Base-by-base conservation (phyloP, 331 rosid species). In the Quercus lobata region DNA sequence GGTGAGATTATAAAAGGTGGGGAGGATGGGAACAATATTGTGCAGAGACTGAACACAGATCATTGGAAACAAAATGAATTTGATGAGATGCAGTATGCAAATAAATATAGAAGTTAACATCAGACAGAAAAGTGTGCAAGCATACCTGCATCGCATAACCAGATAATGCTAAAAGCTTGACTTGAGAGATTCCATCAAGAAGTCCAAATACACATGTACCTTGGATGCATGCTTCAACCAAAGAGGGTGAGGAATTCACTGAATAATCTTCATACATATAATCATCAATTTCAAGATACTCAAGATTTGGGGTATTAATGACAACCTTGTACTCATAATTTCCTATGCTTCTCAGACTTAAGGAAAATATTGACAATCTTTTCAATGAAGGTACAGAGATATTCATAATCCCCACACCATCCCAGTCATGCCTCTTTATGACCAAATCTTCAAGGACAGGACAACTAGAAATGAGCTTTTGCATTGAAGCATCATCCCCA, bases 361-460 rank as follows among this genome's bases (percentile, higher is more conserved):
- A 12, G 17, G 63, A 46, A 16, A 0, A 16, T 46, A 76, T 10
- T 17, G 18, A 41, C 2, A 76, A 17, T 10, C 17, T 63, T 30
- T 63, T 76, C 79, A 76, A 21, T 29, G 27, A 5, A 65, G 73
- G 80, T 21, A 37, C 65, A 63, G 15, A 76, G 9, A 76, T 49
- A 4, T 29, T 22, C 21, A 63, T 5, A 11, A 62, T 6, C 4
- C 4, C 30, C 7, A 5, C 21, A 18, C 0, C 29, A 18, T 30
- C 30, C 27, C 2, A 4, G 29, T 27, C 8, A 27, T 1, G 1
- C 10, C 61, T 46, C 4, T 76, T 49, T 9, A 29, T 3, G 7
- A 6, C 54, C 73, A 63, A 52, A 6, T 49, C n/a, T 21, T 76
- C 73, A 19, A 62, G 80, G 3, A 49, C 54, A 49, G 54, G 54